A percentile compares a stretch with the other conserved stretches of the same genome.
Evolutionary conservation across 768 basidiomycete species (phyloP).

Genomic region (Dentipellis sp.): DNA sequence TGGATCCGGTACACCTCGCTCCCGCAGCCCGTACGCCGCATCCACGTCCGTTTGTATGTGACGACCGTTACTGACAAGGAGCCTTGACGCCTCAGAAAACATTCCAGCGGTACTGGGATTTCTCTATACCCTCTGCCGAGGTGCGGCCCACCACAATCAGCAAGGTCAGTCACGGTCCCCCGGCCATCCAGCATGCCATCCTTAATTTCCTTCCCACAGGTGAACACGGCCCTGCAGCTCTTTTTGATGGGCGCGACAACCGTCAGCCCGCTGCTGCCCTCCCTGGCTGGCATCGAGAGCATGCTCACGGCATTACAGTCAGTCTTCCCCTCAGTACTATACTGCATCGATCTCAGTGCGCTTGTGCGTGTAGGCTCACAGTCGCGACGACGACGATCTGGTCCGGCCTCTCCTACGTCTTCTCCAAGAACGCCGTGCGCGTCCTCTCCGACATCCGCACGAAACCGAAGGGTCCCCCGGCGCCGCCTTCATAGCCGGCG

Average conservation of each 20-base stretch:
- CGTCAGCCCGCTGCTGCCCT: conserved; percentile 69
- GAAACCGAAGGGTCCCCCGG: background rate
- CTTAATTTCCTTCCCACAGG: conserved; percentile 29
- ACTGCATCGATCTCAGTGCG: no score
- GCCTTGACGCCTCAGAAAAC: conserved; percentile 57
- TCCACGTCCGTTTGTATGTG: background rate
- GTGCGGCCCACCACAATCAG: conserved; percentile 90
- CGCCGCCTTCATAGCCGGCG: background rate
- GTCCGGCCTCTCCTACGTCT: conserved; percentile 81
- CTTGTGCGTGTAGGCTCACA: conserved; percentile 48
- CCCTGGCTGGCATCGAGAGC: conserved; percentile 48
- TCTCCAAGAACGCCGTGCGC: conserved; percentile 66
- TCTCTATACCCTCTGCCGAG: conserved; percentile 91
- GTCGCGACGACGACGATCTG: conserved; percentile 89
- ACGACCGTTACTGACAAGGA: background rate
- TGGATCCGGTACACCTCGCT: conserved; percentile 89
- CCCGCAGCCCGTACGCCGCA: conserved; percentile 67
- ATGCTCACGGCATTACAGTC: conserved; percentile 55
- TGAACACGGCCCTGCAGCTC: conserved; percentile 90
- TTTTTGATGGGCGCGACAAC: conserved; percentile 87
- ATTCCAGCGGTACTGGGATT: conserved; percentile 89
- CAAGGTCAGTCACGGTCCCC: conserved; percentile 44
- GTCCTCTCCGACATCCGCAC: conserved; percentile 24
- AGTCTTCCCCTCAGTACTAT: background rate
- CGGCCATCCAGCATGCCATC: background rate